A percentile compares a stretch with the other conserved stretches of the same genome.
Conservation (phyloP, 306 rosid species). For the Sophora flavescens region DNA sequence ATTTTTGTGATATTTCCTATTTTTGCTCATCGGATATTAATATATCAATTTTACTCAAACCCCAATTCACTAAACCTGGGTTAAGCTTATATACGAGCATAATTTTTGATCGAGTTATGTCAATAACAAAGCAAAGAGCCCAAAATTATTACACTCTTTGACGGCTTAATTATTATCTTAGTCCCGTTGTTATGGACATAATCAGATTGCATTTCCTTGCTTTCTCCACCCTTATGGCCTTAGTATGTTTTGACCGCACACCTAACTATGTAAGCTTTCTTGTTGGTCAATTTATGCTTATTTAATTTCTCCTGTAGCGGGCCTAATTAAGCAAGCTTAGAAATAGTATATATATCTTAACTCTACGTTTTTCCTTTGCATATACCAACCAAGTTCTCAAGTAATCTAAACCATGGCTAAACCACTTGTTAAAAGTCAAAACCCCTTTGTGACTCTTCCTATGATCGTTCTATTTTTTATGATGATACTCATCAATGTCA, state of each 20-base stretch:
- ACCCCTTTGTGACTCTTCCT: not conserved
- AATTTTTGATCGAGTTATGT: too few species aligned
- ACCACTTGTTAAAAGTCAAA: not conserved
- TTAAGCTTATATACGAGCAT: too few species aligned
- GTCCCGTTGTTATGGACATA: not conserved
- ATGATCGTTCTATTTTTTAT: not conserved
- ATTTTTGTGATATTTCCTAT: too few species aligned
- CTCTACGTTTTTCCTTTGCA: not conserved
- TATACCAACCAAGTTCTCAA: not conserved
- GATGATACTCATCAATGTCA: not conserved
- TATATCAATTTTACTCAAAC: too few species aligned
- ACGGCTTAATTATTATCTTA: too few species aligned
- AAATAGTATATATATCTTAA: not conserved
- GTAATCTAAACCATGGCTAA: conserved; percentile 4
- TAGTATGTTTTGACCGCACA: not conserved
- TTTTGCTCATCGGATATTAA: too few species aligned
- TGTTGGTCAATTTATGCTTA: not conserved
- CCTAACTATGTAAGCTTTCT: not conserved
- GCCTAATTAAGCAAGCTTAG: not conserved
- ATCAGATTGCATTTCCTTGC: not conserved
- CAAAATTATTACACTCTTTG: too few species aligned
- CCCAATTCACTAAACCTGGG: too few species aligned
- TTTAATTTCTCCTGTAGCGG: not conserved
- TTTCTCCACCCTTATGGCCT: not conserved
- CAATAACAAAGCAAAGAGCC: too few species aligned